Evolutionary conservation across 257 asterid species (phyloP).

Genomic region (Nicotiana attenuata): DNA sequence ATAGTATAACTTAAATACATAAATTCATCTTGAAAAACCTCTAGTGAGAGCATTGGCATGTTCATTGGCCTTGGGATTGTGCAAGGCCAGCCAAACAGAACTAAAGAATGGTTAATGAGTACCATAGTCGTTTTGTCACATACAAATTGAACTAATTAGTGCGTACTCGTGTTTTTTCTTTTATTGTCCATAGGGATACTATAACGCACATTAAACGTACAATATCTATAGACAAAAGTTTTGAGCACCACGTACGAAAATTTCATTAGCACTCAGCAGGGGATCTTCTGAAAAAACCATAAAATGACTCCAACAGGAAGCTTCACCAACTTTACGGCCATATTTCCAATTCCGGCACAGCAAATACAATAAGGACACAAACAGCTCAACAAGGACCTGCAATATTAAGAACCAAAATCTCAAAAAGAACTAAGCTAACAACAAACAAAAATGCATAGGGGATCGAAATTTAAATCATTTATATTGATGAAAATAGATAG

Average conservation of each 20-base stretch:
- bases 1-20: no score
- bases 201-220: not conserved
- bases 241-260: no score
- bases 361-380: conserved; percentile 60
- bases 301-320: conserved; percentile 36
- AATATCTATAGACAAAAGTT: not conserved
- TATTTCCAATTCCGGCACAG: conserved; percentile 36
- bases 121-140: no score
- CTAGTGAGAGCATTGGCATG: no score
- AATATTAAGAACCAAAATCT: not conserved
- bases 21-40: no score
- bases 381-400: conserved; percentile 35
- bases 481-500: not conserved
- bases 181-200: not conserved
- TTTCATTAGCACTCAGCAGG: conserved; percentile 31
- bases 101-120: no score
- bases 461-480: no score
- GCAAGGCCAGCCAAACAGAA: no score
- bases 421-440: not conserved
- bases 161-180: not conserved
- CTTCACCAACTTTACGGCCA: conserved; percentile 36
- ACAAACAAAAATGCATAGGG: not conserved
- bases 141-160: not conserved
- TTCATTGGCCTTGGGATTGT: no score
- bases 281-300: conserved; percentile 46